Evolutionary conservation across 2,329 filamentous ascomycete species (phyloP).

Genomic region (Metarhizium humberi): DNA sequence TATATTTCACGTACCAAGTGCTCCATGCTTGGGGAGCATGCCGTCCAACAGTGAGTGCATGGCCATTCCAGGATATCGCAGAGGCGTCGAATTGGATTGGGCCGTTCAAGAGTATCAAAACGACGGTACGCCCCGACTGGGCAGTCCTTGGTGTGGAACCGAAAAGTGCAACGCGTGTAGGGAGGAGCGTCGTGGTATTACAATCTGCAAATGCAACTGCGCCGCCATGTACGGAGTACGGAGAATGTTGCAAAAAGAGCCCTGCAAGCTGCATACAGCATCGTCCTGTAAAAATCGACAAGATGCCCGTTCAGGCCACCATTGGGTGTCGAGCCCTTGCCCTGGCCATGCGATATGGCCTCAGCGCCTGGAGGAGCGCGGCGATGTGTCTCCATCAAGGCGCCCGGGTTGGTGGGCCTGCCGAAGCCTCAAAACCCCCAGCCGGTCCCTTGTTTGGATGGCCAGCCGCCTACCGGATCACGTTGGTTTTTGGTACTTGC

Average conservation of each 20-base stretch:
- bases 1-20: background rate
- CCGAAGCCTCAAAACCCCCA: background rate
- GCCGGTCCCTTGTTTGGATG: background rate
- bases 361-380: background rate
- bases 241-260: slow-evolving; percentile 13
- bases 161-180: background rate
- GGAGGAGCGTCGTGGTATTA: background rate
- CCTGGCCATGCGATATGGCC: slow-evolving; percentile 1
- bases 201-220: slow-evolving; percentile 22
- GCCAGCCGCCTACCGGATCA: background rate
- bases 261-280: slow-evolving; percentile 20
- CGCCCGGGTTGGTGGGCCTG: background rate
- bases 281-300: slow-evolving; percentile 21
- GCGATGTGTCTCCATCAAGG: background rate
- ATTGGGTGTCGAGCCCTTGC: slow-evolving; percentile 27
- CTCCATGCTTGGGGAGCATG: background rate
- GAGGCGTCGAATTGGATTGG: slow-evolving; percentile 1
- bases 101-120: background rate
- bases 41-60: background rate
- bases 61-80: background rate
- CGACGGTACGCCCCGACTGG: background rate
- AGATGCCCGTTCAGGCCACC: slow-evolving; percentile 14
- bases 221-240: slow-evolving; percentile 28
- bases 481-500: background rate
- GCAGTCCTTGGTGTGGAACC: background rate